phyloP scores from a whole-genome alignment of 163 green algal species.

The Scenedesmus sp. region DNA sequence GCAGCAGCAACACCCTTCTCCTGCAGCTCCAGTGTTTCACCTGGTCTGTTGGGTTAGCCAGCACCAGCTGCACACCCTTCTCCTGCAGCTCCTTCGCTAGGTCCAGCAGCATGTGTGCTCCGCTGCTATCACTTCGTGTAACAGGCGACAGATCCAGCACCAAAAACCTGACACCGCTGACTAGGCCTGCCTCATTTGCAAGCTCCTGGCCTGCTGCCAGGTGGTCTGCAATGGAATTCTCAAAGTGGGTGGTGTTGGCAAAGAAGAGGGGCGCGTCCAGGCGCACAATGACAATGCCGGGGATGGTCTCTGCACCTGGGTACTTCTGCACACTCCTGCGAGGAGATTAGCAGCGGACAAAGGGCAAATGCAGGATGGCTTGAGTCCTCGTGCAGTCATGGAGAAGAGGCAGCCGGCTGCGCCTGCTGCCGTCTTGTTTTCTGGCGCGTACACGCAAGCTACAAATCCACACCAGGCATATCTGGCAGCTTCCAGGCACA shows the following conservation, averaged over 20 bases:
- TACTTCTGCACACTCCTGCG: conserved; percentile 78
- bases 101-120: conserved; percentile 65
- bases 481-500: too few relatives aligned
- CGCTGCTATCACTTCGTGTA: conserved; percentile 74
- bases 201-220: conserved; percentile 27
- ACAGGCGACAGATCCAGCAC: conserved; percentile 78
- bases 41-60: conserved; percentile 76
- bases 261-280: conserved; percentile 84
- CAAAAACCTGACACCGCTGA: conserved; percentile 60
- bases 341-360: background rate
- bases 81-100: conserved; percentile 51
- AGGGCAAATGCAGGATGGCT: background rate
- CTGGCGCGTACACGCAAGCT: too few relatives aligned
- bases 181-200: conserved; percentile 21
- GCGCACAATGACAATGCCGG: conserved; percentile 64
- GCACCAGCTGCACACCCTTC: conserved; percentile 69
- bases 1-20: background rate
- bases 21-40: conserved; percentile 46
- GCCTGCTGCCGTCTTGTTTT: too few relatives aligned
- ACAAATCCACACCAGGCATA: too few relatives aligned
- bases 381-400: background rate
- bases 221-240: conserved; percentile 64
- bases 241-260: conserved; percentile 75
- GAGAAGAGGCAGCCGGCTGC: background rate
- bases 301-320: conserved; percentile 59